phyloP scores from a whole-genome alignment of 139 green algal species.

The Volvox reticuliferus region DNA sequence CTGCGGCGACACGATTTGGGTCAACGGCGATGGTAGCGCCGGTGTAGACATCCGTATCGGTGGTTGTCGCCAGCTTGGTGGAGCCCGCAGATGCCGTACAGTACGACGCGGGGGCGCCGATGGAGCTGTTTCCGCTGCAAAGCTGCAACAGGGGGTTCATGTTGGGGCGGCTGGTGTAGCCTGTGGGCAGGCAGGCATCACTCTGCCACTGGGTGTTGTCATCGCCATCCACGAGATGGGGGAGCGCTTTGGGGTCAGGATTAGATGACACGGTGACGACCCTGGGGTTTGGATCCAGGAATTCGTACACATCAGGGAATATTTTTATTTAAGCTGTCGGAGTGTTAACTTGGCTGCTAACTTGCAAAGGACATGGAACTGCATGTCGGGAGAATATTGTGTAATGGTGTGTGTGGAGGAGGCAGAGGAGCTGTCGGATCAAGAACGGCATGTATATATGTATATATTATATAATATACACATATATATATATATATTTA shows the following conservation, averaged over 20 bases:
- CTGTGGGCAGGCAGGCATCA: constrained; percentile 35
- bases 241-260: not conserved
- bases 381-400: no score
- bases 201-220: constrained; percentile 46
- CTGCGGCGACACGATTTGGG: not conserved
- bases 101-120: not conserved
- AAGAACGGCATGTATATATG: no score
- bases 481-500: no score
- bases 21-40: constrained; percentile 1
- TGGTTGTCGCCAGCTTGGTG: not conserved
- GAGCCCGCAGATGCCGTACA: constrained; percentile 20
- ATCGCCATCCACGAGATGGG: constrained; percentile 3
- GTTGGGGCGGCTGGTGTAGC: constrained; percentile 18
- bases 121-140: not conserved
- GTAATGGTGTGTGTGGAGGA: no score
- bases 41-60: constrained; percentile 32
- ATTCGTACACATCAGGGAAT: no score
- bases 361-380: not conserved
- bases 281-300: no score
- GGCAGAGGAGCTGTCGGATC: no score
- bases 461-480: no score
- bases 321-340: no score
- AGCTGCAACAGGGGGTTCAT: constrained; percentile 38
- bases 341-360: no score
- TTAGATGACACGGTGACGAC: constrained; percentile 2